Percentiles rank a stretch among this genome's conserved stretches.
Evolutionary conservation across 116 monocot genomes (phyloP).

Genomic region (Trichopus zeylanicus): DNA sequence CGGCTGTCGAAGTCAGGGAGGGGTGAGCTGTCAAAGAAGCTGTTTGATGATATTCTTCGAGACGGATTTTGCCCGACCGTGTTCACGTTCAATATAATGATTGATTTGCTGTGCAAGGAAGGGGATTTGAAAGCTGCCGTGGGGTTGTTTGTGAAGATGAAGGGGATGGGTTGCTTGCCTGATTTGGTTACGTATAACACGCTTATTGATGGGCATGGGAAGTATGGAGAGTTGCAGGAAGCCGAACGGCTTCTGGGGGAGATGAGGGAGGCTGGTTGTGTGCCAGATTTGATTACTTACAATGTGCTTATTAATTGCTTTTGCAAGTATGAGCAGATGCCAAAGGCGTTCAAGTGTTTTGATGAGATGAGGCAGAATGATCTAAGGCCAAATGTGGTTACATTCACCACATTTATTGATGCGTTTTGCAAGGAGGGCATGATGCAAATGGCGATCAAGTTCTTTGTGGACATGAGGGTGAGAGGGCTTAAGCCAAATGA

Average conservation of each 20-base stretch:
- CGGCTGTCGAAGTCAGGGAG: conserved; percentile 24
- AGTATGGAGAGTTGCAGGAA: conserved; percentile 45
- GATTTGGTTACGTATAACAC: conserved; percentile 72
- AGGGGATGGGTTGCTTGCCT: conserved; percentile 43
- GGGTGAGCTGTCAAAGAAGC: conserved; percentile 19
- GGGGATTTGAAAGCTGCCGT: conserved; percentile 41
- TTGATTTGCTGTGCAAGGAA: conserved; percentile 61
- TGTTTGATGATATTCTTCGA: conserved; percentile 53
- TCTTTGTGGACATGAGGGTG: conserved; percentile 59
- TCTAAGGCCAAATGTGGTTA: conserved; percentile 65
- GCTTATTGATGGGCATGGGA: conserved; percentile 80
- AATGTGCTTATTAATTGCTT: conserved; percentile 67
- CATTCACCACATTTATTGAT: conserved; percentile 66
- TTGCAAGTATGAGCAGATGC: conserved; percentile 47
- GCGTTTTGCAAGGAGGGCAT: conserved; percentile 69
- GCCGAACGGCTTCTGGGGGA: conserved; percentile 37
- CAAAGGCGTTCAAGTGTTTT: conserved; percentile 39
- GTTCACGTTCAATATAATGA: conserved; percentile 84
- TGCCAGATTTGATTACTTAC: conserved; percentile 61
- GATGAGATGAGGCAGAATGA: conserved; percentile 46
- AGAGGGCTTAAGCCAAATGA: conserved; percentile 70
- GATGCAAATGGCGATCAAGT: conserved; percentile 50
- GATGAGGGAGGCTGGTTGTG: conserved; percentile 40
- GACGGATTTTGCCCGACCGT: conserved; percentile 25
- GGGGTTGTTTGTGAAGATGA: conserved; percentile 47